phyloP scores from a whole-genome alignment of 768 basidiomycete genomes.

The Suillus bovinus region DNA sequence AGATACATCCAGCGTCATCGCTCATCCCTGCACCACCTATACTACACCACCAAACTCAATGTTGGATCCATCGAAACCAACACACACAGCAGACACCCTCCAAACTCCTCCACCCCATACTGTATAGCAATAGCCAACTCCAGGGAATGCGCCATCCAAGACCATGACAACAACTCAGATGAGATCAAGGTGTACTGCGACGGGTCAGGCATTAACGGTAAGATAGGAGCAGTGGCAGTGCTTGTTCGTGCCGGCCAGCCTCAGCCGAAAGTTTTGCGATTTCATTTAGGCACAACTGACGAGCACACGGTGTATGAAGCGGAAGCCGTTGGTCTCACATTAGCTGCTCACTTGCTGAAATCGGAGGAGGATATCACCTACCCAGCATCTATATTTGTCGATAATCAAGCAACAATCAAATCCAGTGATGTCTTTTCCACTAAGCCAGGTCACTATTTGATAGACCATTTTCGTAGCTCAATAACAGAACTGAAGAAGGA shows the following conservation, averaged over 20 bases:
- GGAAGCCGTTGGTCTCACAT: slow-evolving; percentile 12
- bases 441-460: slow-evolving; percentile 6
- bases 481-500: background rate
- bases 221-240: slow-evolving; percentile 21
- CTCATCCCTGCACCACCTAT: background rate
- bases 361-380: background rate
- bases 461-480: slow-evolving; percentile 4
- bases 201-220: slow-evolving; percentile 16
- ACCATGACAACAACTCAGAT: background rate
- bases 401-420: slow-evolving; percentile 20
- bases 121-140: background rate
- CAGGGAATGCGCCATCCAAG: background rate
- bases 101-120: background rate
- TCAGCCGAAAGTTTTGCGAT: slow-evolving; percentile 1
- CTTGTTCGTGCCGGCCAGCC: background rate
- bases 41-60: background rate
- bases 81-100: background rate
- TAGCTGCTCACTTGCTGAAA: slow-evolving; percentile 15
- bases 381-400: slow-evolving; percentile 9
- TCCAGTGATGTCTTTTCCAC: slow-evolving; percentile 4
- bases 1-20: background rate
- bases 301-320: slow-evolving; percentile 23
- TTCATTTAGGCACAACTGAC: slow-evolving; percentile 10
- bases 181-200: slow-evolving; percentile 18
- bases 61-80: background rate